Evolutionary conservation across 2,329 filamentous ascomycete genomes (phyloP).

Genomic region (Xylariaceae sp.): DNA sequence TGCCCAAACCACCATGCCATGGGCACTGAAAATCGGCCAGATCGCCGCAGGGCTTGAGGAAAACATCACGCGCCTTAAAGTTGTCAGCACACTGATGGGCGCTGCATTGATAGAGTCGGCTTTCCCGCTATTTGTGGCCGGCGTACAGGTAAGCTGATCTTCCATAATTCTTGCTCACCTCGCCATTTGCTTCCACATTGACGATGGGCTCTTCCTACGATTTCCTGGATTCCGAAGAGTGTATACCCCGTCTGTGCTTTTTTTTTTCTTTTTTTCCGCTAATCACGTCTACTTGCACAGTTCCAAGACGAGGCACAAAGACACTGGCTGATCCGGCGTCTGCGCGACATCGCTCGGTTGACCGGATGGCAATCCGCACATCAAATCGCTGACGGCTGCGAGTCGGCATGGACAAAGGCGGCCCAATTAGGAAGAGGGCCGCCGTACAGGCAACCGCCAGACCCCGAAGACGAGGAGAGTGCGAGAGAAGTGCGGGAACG

Average conservation of each 20-base stretch:
- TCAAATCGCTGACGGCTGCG: constrained; percentile 78
- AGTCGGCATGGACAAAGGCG: constrained; percentile 76
- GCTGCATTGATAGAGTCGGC: constrained; percentile 78
- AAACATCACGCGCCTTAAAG: constrained; percentile 47
- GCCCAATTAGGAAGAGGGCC: constrained; percentile 71
- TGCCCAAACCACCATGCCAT: constrained; percentile 64
- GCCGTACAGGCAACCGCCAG: constrained; percentile 54
- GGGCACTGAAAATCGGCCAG: constrained; percentile 71
- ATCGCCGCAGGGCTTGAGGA: constrained; percentile 71
- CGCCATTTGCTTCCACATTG: background rate
- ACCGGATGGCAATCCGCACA: constrained; percentile 85
- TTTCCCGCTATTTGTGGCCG: constrained; percentile 83
- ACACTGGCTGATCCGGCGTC: constrained; percentile 68
- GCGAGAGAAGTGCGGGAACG: constrained; percentile 25
- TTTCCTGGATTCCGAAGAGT: too few species aligned
- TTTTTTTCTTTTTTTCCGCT: constrained; percentile 2
- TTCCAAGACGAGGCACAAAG: constrained; percentile 69
- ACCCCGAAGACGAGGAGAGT: constrained; percentile 24
- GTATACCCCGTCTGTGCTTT: too few species aligned
- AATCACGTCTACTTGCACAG: constrained; percentile 37
- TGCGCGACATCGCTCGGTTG: constrained; percentile 70
- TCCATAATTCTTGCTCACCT: background rate
- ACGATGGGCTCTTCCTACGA: background rate
- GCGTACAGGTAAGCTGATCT: constrained; percentile 55
- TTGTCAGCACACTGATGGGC: constrained; percentile 72